Evolutionary conservation across 2,329 filamentous ascomycete genomes (phyloP), one percentile per base, ranked within the genome.

Genomic region (Sporothrix euskadiensis): DNA sequence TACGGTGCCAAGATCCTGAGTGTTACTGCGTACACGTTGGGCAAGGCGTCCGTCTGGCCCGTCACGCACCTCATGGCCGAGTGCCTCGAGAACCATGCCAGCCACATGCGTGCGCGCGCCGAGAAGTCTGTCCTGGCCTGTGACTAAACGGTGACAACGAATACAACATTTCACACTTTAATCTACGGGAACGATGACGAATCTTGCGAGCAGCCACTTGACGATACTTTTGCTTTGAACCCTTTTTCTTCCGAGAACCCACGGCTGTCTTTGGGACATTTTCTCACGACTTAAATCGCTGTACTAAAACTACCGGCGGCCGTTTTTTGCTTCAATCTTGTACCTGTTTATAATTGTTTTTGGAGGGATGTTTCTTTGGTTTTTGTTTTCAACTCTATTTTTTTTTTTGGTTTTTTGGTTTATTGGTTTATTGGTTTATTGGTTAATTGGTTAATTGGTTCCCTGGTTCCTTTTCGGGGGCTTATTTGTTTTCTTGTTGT

Each of bases 11-110:
- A 94, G 83, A 90, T 98, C 66, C 83, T 98, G 78, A 88, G 92
- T 78, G 88, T 96, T 72, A 96, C 93, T 76, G 93, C 94, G 66
- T 92, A 93, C 82, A 92, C 97, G 87, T 87, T 98, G 75, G 92
- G 94, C 77, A 94, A 94, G 82, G 92, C 93, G 75, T 92, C 93
- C 76, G 93, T 97, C 39, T 99, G 96, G 95, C 94, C 94, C 81
- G 86, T 88, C 16, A 86, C 86, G 47, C 85, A 85, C 69, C 80
- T 89, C 39, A 88, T 88, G 82, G 84, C 86, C 1, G 83, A 83
- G 69, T 88, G 86, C 75, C 82, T 89, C 22, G 86, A 89, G 75
- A 84, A 83, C 26, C 87, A 89, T 71, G 86, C 87, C 1, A 84
- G 82, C 73, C 83, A 86, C 74, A 85, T 87, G 82, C 83, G 84